Base-by-base conservation (phyloP, 768 basidiomycete species). In the Mrakia gelida region DNA sequence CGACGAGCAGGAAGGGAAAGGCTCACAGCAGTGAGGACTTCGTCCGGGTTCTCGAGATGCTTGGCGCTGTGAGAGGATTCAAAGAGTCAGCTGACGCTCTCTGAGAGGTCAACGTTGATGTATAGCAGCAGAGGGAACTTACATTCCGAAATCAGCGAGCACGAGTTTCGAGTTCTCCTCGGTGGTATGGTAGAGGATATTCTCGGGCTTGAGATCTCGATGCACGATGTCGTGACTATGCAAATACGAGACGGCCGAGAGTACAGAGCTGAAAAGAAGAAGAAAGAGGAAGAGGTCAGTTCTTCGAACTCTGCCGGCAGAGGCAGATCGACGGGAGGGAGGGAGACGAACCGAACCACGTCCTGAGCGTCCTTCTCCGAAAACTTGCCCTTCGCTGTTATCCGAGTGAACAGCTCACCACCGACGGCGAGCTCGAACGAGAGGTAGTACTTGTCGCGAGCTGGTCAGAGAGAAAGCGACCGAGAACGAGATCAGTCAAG, bases 161-260 rank as follows among this genome's bases (percentile, higher is more conserved):
- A 99, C 95, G 71, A 98, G 88, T 80, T 92, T 92, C n/a, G 92
- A 93, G 26, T 91, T 87, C 15, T 87, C 83, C 3, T 89, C 32
- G 0, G 28, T 9, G 0, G 21, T 23, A 6, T 13, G 62, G 83
- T 94, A 98, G 5, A 99, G 87, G 78, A 99, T 95, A 83, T 98
- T 98, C 85, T 99, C 97, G 0, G 97, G 97, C 84, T 92, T 94
- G 79, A 9, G 26, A 30, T 68, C 45, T n/a, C 30, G 28, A 82
- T 99, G 97, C 26, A 98, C 97, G 80, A 99, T 94, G 78, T 92
- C 91, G 82, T 98, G 90, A 2, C 91, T 87, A 81, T 99, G 97
- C 7, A 98, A 88, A 82, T 98, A 98, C 80, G 88, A 87, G 15
- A 97, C 92, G 16, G 92, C 96, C 0, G 89, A 88, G n/a, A 96